Conservation (phyloP, 2,329 filamentous ascomycete species). For the Aureobasidium sp. region DNA sequence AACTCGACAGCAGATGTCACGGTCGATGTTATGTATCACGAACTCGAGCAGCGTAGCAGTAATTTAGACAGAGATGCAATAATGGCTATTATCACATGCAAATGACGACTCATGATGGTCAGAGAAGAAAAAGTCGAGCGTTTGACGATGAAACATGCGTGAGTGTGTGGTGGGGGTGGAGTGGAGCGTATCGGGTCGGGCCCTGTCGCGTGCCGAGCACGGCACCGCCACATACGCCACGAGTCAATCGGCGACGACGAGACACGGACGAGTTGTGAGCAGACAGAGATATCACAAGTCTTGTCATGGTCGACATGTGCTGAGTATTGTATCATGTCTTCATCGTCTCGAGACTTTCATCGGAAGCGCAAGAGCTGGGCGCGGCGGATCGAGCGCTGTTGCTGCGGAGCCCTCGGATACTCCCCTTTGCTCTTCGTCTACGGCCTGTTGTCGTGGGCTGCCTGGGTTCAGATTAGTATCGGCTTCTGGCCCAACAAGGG, state of each 20-base stretch:
- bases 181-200: background rate
- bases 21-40: background rate
- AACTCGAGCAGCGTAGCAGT: background rate
- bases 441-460: conserved; percentile 89
- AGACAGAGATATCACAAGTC: too few species aligned
- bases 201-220: background rate
- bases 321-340: conserved; percentile 28
- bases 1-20: background rate
- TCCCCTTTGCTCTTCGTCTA: conserved; percentile 94
- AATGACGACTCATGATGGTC: background rate
- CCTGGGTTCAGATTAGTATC: conserved; percentile 86
- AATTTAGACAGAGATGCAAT: background rate
- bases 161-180: background rate
- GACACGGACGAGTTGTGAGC: too few species aligned
- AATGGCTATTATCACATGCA: background rate
- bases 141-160: conserved; percentile 15
- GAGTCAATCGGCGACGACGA: conserved; percentile 1
- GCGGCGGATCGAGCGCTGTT: conserved; percentile 81
- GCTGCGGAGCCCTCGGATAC: conserved; percentile 81
- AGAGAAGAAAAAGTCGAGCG: background rate
- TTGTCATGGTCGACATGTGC: background rate
- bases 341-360: conserved; percentile 41
- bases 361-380: conserved; percentile 57
- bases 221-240: conserved; percentile 14
- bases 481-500: conserved; percentile 63